Evolutionary conservation across 2,329 filamentous ascomycete species (phyloP), one percentile per base, ranked within the genome.

Genomic region (Escovopsis sp.): DNA sequence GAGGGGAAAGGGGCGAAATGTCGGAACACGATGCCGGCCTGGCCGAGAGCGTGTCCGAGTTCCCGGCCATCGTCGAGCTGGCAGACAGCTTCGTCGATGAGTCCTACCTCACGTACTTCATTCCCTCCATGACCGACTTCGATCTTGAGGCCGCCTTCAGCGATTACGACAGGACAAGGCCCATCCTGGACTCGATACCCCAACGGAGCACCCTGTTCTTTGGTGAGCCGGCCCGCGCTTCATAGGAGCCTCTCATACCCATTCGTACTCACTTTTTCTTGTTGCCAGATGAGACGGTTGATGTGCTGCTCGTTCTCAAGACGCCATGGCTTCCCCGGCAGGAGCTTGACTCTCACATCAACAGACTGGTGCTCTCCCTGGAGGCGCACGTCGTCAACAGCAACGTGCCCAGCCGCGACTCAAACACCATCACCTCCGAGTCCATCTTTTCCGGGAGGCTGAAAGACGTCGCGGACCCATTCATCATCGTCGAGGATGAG

Each of bases 161-260:
- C 42, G 57, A 63, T 36, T 58, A 59, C 4, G 59, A 63, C 10
- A 63, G 61, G 49, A 66, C 62, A 42, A 62, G 65, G 48, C 64
- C 63, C 50, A 62, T 66, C 47, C 67, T 81, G 36, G 69, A 75
- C 41, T 70, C 70, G 15, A 69, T 85, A 53, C 63, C 73, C 36
- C 72, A 76, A 51, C 70, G 82, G 49, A 70, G 80, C 34, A 69
- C 71, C 43, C 65, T 88, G 34, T 82, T 84, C 56, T 85, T 87
- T 55, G 83, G 83, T 86, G 67, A 51, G 73, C 26, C 15, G 2
- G 18, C 18, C 7, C 11, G 8, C 28, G 11, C 8, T 30, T 10
- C 28, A 30, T 6, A 30, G 10, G 28, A 30, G 6, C 28, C 6
- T 30, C 11, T 32, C 28, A 32, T 32, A 9, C 8, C 11, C 49